Base-by-base conservation (phyloP, 129 eudicot species). In the Arctium minus region DNA sequence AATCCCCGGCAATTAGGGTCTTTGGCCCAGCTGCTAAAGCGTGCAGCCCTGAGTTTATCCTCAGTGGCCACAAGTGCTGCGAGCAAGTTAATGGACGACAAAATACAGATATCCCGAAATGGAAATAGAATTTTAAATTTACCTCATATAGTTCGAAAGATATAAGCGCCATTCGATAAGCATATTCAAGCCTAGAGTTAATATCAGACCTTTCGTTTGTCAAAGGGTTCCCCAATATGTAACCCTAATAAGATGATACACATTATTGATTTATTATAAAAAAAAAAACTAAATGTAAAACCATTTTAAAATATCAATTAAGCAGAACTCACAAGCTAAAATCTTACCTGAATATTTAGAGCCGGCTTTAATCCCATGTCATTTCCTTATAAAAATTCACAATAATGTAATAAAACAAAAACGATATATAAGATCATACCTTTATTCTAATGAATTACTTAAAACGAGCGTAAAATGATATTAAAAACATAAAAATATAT, bases 91-190 rank as follows among this genome's bases (percentile, higher is more conserved):
- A 30, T 27, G 60, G 37, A 42, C 27, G 27, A 13, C 33, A 70
- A 27, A 29, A n/a, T 69, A 12, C 40, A 10, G 36, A 62, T 12
- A 40, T 1, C 5, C 37, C 8, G 5, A 29, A 13, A 42, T 27
- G 3, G 1, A 71, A 9, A 72, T 15, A 53, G 65, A 53, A 17
- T 3, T 15, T 53, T 53, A 53, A 53, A 53, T 15, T 53, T 22
- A 84, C 87, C 87, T 84, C 67, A 44, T 40, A 79, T 72, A 84
- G 53, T 32, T 74, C 80, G 10, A 73, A 38, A 10, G 87, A 74
- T 79, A 84, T 62, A 84, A 84, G 80, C 69, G 62, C 83, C 44
- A 79, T 42, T 10, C 36, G 80, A 67, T 84, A 77, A 44, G 87
- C 84, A 74, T 73, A 84, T 36, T 62, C 74, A 2, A 72, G 12